Percentiles rank a stretch among this genome's conserved stretches.
Conservation (phyloP, 2,329 filamentous ascomycete genomes). For the Trichothecium roseum region DNA sequence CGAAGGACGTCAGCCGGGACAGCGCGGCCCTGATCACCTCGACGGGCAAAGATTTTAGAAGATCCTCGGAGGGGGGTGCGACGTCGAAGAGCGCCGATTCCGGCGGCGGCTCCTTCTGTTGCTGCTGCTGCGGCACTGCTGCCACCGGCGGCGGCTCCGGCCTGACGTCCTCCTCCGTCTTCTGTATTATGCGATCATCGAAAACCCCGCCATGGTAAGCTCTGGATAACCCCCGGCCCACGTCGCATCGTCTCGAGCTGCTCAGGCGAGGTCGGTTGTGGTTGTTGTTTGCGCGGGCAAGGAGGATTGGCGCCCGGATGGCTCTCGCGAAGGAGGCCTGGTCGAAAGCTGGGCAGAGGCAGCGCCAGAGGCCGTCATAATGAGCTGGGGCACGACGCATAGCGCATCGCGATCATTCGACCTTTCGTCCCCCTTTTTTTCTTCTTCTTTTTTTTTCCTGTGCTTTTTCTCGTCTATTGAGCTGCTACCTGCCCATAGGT, state of each 20-base stretch:
- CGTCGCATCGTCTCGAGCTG: neutral
- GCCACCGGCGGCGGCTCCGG: no score
- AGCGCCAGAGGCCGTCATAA: slow-evolving; percentile 49
- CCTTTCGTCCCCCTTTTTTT: neutral
- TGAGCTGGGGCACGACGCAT: neutral
- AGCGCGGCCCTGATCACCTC: slow-evolving; percentile 18
- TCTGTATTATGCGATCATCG: no score
- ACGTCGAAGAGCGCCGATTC: no score
- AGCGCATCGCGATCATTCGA: slow-evolving; percentile 8
- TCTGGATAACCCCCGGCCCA: neutral
- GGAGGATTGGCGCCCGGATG: neutral
- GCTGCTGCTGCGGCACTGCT: no score
- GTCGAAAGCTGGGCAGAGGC: slow-evolving; percentile 46
- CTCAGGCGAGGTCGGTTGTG: neutral
- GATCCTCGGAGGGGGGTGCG: slow-evolving; percentile 7
- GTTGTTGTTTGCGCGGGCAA: neutral
- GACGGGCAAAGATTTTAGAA: slow-evolving; percentile 8
- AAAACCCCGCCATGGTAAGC: neutral
- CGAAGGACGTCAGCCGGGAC: slow-evolving; percentile 11
- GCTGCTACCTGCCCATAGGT: no score
- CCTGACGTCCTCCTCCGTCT: no score
- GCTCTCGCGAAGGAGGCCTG: neutral
- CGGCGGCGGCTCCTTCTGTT: no score
- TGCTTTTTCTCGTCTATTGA: slow-evolving; percentile 11
- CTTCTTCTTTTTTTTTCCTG: neutral